Conservation (phyloP, 371 early-diverging fungal species). For the Mortierella sp. region DNA sequence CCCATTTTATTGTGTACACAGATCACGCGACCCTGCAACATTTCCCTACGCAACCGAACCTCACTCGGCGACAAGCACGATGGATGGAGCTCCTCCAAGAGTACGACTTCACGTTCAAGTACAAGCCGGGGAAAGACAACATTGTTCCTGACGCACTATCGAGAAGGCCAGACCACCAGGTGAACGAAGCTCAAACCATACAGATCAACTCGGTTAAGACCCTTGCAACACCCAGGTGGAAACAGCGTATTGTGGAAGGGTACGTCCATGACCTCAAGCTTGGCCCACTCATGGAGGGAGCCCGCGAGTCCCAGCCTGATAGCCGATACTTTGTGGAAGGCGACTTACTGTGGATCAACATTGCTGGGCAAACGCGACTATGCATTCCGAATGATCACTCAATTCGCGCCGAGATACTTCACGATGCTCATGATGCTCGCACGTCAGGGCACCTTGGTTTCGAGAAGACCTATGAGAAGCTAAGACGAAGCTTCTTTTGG, state of each 20-base stretch:
- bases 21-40: slow-evolving; percentile 20
- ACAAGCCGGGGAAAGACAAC: slow-evolving; percentile 6
- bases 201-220: slow-evolving; percentile 3
- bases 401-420: not conserved
- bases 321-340: too few relatives aligned
- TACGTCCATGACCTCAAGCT: too few relatives aligned
- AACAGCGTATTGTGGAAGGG: slow-evolving; percentile 4
- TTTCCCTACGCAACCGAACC: slow-evolving; percentile 41
- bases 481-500: slow-evolving; percentile 57
- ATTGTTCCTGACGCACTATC: slow-evolving; percentile 10
- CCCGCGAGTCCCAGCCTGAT: not conserved
- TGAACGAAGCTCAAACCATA: not conserved
- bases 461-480: slow-evolving; percentile 54
- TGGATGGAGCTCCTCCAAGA: slow-evolving; percentile 50
- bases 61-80: slow-evolving; percentile 26
- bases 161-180: not conserved
- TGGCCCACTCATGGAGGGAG: too few relatives aligned
- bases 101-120: not conserved
- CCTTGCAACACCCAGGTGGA: not conserved
- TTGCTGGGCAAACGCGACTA: too few relatives aligned
- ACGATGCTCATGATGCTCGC: slow-evolving; percentile 17
- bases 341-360: too few relatives aligned
- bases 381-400: not conserved
- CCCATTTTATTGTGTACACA: slow-evolving; percentile 15
- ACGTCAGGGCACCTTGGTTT: slow-evolving; percentile 61